Evolutionary conservation across 345 rosid species (phyloP), one percentile per base, ranked within the genome.

Genomic region (Sisymbrium irio): DNA sequence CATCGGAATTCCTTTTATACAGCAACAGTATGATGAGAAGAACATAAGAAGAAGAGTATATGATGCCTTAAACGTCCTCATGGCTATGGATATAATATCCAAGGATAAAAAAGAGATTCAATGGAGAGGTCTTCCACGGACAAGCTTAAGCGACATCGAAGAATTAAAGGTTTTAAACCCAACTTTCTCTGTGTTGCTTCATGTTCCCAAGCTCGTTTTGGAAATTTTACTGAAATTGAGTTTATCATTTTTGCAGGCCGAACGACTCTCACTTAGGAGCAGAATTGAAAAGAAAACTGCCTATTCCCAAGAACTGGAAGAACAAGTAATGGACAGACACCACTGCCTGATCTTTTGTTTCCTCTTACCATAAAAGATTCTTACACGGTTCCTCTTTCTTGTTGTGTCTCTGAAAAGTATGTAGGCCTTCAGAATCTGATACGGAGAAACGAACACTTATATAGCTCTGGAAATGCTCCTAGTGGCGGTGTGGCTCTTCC

Each of bases 21-120:
- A 92, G 96, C 97, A 89, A 84, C 99, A 92, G 56, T 96, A 87
- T 78, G 99, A 96, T 45, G 99, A 96, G 86, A 96, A 96, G 79
- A 96, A 92, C 87, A 96, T 96, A 62, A 82, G 99, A 65, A 74
- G 99, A 73, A 86, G 99, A 85, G 99, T 96, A 45, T 96, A 96
- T 78, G 99, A 96, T 85, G 99, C 99, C 27, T 80, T 96, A 57
- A 96, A 96, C 79, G 99, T 96, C 33, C 96, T 96, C 62, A 96
- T 92, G 99, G 99, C 99, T 9, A 88, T 96, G 90, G 98, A 96
- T 84, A 96, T 96, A 49, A 88, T 96, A 75, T 90, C 99, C 6
- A 96, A 96, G 76, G 96, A 92, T 84, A 92, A 96, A 77, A 96
- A 96, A 39, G 98, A 92, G 76, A 96, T 96, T 75, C 98, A 88